A percentile compares a stretch with the other conserved stretches of the same genome.
phyloP scores from a whole-genome alignment of 164 flowering plant species.

The Aristolochia contorta region DNA sequence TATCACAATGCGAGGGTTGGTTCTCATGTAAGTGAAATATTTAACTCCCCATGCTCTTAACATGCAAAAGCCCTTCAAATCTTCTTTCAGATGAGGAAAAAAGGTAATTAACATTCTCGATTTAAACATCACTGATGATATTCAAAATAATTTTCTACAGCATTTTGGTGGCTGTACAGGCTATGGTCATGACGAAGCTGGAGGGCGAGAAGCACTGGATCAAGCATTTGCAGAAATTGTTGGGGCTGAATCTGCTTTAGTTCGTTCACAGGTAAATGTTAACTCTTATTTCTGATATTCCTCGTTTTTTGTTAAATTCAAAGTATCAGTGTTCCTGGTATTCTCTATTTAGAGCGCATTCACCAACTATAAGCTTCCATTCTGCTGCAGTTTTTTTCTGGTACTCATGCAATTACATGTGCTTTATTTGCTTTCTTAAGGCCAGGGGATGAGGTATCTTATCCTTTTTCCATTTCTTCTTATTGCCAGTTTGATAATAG shows the following conservation, averaged over 20 bases:
- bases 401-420: conserved; percentile 94
- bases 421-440: conserved; percentile 76
- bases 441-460: conserved; percentile 86
- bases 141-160: conserved; percentile 21
- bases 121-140: background rate
- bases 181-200: conserved; percentile 94
- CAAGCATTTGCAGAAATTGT: conserved; percentile 75
- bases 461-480: background rate
- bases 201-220: conserved; percentile 89
- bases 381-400: conserved; percentile 70
- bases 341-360: no score
- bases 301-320: background rate
- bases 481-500: background rate
- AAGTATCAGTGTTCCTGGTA: background rate
- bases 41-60: background rate
- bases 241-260: conserved; percentile 88
- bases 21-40: conserved; percentile 51
- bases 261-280: conserved; percentile 58
- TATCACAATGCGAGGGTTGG: conserved; percentile 73
- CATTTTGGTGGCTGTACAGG: conserved; percentile 85
- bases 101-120: background rate
- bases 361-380: background rate
- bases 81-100: background rate
- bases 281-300: background rate
- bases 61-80: background rate